These are phyloP conservation scores for Lanmaoa pseudosensibilis DNA, from an alignment of 768 basidiomycete genomes.

Conservation along the genomic window DNA sequence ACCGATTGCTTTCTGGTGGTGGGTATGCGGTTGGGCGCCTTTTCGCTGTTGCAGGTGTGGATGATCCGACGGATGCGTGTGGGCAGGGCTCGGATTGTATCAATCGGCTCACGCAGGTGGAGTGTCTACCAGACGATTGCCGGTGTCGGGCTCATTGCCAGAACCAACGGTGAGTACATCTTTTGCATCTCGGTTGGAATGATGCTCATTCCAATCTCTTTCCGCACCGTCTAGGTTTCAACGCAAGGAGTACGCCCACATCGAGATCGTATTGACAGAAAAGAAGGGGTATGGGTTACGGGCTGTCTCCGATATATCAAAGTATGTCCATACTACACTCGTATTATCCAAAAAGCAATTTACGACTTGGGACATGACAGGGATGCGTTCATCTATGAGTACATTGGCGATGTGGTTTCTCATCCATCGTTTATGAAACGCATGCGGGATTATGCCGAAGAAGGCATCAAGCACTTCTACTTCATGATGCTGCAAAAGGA, in stretches of 20 bases:
- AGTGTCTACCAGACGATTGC: constrained; percentile 91
- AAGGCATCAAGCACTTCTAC: constrained; percentile 96
- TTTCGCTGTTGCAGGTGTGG: constrained; percentile 47
- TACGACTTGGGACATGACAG: constrained; percentile 41
- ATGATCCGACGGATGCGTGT: constrained; percentile 69
- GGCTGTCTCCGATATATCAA: constrained; percentile 63
- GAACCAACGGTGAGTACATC: constrained; percentile 77
- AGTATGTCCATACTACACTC: constrained; percentile 44
- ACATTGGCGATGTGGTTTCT: constrained; percentile 94
- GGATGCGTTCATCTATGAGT: constrained; percentile 94
- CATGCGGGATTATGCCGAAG: constrained; percentile 90
- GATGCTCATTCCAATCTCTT: constrained; percentile 2
- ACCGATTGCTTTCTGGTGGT: constrained; percentile 18
- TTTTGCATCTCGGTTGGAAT: neutral
- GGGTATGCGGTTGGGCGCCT: constrained; percentile 19
- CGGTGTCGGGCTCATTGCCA: constrained; percentile 77
- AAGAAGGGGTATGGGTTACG: constrained; percentile 95
- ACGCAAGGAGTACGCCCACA: constrained; percentile 75
- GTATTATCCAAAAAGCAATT: neutral
- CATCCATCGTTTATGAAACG: constrained; percentile 86
- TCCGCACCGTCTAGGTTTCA: constrained; percentile 65
- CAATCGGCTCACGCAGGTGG: constrained; percentile 95
- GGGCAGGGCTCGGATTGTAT: constrained; percentile 91
- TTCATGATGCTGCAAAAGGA: constrained; percentile 99
- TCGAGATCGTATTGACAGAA: constrained; percentile 91